Evolutionary conservation across 371 early-diverging fungal species (phyloP).

Genomic region (Mortierella sp.): DNA sequence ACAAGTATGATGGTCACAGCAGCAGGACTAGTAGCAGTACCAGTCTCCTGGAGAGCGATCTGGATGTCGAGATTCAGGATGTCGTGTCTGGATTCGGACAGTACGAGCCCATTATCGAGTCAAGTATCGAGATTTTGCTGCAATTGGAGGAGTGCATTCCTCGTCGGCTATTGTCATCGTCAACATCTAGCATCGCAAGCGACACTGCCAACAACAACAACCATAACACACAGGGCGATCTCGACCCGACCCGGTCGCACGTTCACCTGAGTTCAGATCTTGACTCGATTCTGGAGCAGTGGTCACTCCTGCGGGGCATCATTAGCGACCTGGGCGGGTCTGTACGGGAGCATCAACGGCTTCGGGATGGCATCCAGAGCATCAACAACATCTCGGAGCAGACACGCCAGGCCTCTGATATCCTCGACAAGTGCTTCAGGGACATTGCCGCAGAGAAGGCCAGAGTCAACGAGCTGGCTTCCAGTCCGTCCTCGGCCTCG

Average conservation of each 20-base stretch:
- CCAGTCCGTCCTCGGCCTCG: neutral
- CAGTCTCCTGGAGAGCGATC: slow-evolving; percentile 3
- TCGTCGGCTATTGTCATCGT: slow-evolving; percentile 9
- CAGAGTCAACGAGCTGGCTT: slow-evolving; percentile 19
- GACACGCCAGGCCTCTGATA: slow-evolving; percentile 23
- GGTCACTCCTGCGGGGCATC: slow-evolving; percentile 34
- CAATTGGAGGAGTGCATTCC: slow-evolving; percentile 47
- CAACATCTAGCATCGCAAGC: neutral
- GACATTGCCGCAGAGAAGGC: slow-evolving; percentile 40
- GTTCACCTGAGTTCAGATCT: slow-evolving; percentile 27
- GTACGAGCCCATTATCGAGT: slow-evolving; percentile 51
- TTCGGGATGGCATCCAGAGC: slow-evolving; percentile 50
- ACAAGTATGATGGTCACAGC: neutral
- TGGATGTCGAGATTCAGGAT: slow-evolving; percentile 53
- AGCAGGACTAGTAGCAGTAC: slow-evolving; percentile 7
- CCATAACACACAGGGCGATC: neutral
- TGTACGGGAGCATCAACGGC: slow-evolving; percentile 50
- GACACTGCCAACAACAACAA: neutral
- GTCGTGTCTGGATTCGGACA: slow-evolving; percentile 51
- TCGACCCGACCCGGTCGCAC: neutral
- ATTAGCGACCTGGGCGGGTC: slow-evolving; percentile 33
- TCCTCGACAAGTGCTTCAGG: slow-evolving; percentile 39
- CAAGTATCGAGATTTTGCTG: slow-evolving; percentile 51
- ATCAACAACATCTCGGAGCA: slow-evolving; percentile 38
- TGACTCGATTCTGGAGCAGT: slow-evolving; percentile 27